Evolutionary conservation across 768 basidiomycete species (phyloP), one percentile per base, ranked within the genome.

Genomic region (Strobilomyces confusus): DNA sequence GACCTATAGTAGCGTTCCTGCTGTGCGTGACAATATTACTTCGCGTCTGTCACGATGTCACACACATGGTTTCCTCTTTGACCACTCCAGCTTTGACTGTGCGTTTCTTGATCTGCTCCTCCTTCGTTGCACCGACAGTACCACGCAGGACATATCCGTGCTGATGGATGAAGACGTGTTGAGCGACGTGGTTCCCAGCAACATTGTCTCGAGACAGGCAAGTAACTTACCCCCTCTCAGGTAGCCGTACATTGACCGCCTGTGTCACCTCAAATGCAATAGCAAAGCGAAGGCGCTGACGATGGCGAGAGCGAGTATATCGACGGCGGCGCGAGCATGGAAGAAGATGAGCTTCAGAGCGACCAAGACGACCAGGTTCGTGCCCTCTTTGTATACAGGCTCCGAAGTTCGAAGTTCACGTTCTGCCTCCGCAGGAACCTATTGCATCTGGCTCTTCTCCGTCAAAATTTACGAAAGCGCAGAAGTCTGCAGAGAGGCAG

Each of bases 161-260:
- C 60, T 56, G 9, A 74, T 73, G 63, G 82, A 83, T 13, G 92
- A 93, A 49, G 93, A 95, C 69, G 86, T 92, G 46, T 78, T 97
- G 56, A 91, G 89, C 63, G 93, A 95, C 68, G 82, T 95, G 52
- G 85, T 95, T 9, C 93, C 93, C 2, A 89, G 86, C 68, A 91
- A 92, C 66, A 92, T 95, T 58, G 86, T 94, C 43, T 94, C 92
- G 51, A 82, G 93, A 63, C 88, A 91, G 76, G 92, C 87, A 63
- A 53, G 77, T 67, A 36, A 25, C 13, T 11, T 43, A 14, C 22
- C 33, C 44, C 49, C 51, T 38, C 30, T 25, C 15, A 17, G 19
- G 23, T 14, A 11, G 58, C 48, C 51, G 49, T n/a, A 50, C 40
- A 51, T 54, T 51, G 23, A 59, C 33, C 49, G 15, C 44, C 34